phyloP scores from a whole-genome alignment of 768 basidiomycete genomes.

The Tephrocybe sp. region DNA sequence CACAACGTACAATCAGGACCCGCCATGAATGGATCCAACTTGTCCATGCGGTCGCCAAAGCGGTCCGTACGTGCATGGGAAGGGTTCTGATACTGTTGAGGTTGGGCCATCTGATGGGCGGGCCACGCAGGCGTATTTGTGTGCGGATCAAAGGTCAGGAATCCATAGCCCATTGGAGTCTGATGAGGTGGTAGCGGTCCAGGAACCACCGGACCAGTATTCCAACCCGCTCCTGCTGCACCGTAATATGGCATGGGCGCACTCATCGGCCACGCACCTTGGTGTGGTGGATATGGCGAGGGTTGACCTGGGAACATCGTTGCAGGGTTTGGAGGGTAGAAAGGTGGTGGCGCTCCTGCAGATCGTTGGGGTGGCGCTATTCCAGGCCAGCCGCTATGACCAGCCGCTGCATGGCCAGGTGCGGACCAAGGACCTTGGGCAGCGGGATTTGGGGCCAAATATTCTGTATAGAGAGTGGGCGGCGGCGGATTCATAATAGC shows the following conservation, averaged over 20 bases:
- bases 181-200: neutral
- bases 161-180: neutral
- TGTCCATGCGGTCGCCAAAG: constrained; percentile 14
- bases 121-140: neutral
- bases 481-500: neutral
- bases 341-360: neutral
- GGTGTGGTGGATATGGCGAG: constrained; percentile 5
- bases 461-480: neutral
- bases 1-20: constrained; percentile 19
- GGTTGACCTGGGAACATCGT: neutral
- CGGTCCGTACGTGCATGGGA: neutral
- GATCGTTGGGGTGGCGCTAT: neutral
- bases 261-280: neutral
- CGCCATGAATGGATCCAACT: constrained; percentile 16
- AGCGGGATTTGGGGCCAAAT: no score
- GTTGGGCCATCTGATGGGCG: constrained; percentile 2
- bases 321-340: neutral
- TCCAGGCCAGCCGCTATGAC: no score
- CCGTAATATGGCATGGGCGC: neutral
- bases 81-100: neutral
- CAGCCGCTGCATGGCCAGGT: no score
- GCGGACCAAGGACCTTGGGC: no score
- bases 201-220: neutral
- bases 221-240: neutral
- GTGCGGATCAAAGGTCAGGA: constrained; percentile 5